Percentiles rank a stretch among this genome's conserved stretches.
These are phyloP conservation scores for Aspergillus pseudotamarii DNA, from an alignment of 2,329 filamentous ascomycete genomes.

Conservation along the genomic window DNA sequence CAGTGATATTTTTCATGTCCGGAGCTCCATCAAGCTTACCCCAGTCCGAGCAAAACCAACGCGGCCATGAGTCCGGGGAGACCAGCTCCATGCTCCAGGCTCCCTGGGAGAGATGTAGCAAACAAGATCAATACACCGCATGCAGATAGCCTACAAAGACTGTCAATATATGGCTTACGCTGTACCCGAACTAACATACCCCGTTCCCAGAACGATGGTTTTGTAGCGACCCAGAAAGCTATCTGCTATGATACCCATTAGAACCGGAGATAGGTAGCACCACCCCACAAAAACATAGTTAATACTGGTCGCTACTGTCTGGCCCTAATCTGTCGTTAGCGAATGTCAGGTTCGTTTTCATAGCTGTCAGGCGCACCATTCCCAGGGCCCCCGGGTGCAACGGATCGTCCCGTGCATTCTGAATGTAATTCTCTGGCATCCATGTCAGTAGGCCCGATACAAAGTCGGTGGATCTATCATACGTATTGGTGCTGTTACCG, in stretches of 20 bases:
- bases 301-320: neutral
- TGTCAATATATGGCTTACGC: neutral
- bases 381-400: neutral
- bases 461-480: neutral
- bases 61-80: slow-evolving; percentile 2
- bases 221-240: slow-evolving; percentile 7
- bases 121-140: slow-evolving; percentile 2
- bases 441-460: neutral
- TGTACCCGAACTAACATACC: neutral
- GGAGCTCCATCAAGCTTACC: neutral
- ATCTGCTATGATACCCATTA: slow-evolving; percentile 6
- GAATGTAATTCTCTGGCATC: neutral
- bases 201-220: slow-evolving; percentile 1
- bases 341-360: neutral
- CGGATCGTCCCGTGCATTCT: neutral
- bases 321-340: neutral
- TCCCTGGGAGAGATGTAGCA: slow-evolving; percentile 4
- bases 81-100: slow-evolving; percentile 4
- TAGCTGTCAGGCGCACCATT: neutral
- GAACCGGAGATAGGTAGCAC: neutral
- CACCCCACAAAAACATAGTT: neutral
- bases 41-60: slow-evolving; percentile 3
- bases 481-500: slow-evolving; percentile 8
- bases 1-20: neutral
- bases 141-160: neutral